Percentiles rank a stretch among this genome's conserved stretches.
Evolutionary conservation across 2,329 filamentous ascomycete genomes (phyloP).

Genomic region (Monilinia fructigena): DNA sequence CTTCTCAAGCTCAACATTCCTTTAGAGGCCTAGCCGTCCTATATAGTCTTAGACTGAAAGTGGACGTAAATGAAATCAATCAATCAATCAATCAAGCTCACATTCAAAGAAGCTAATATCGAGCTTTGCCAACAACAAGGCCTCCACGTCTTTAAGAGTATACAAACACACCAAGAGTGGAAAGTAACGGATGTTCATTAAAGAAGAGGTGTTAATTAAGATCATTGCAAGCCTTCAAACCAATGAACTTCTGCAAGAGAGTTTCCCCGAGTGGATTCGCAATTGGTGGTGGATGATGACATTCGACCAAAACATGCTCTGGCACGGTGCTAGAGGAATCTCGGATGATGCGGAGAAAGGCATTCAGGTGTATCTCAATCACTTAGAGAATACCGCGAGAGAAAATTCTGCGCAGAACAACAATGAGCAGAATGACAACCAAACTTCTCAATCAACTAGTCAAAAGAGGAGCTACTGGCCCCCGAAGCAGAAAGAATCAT

Average conservation of each 20-base stretch:
- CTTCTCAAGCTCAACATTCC: neutral
- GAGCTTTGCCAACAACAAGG: neutral
- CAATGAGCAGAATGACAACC: neutral
- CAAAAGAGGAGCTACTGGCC: too few relatives aligned
- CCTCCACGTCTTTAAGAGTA: neutral
- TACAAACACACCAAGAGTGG: neutral
- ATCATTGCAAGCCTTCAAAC: neutral
- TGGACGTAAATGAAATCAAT: too few relatives aligned
- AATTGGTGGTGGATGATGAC: constrained; percentile 16
- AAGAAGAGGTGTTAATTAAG: neutral
- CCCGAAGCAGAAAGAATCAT: too few relatives aligned
- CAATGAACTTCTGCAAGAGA: neutral
- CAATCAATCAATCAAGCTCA: neutral
- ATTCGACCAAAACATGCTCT: neutral
- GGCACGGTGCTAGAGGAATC: neutral
- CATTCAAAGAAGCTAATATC: neutral
- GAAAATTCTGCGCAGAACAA: neutral
- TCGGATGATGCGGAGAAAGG: neutral
- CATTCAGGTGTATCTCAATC: neutral
- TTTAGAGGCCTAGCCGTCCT: too few relatives aligned
- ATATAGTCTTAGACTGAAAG: too few relatives aligned
- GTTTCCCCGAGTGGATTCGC: constrained; percentile 1
- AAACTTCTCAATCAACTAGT: too few relatives aligned
- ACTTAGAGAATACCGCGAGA: too few relatives aligned
- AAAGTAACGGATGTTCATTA: neutral